Evolutionary conservation across 2,329 filamentous ascomycete genomes (phyloP).

Genomic region (Aspergillus pseudoglaucus): DNA sequence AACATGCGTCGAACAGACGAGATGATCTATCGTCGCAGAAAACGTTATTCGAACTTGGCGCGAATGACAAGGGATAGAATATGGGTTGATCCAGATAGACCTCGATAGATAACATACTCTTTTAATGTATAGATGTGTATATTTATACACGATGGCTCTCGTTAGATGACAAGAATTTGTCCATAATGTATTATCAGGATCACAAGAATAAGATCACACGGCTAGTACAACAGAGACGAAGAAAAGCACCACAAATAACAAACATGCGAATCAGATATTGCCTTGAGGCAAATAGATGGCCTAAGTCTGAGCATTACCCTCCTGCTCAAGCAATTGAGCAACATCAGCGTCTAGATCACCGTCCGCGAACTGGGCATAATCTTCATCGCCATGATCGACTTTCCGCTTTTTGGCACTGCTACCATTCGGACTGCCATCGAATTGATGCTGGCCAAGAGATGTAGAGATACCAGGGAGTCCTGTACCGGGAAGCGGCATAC

Average conservation of each 20-base stretch:
- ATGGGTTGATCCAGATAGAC: constrained; percentile 31
- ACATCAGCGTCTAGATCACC: constrained; percentile 58
- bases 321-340: constrained; percentile 50
- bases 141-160: constrained; percentile 11
- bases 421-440: constrained; percentile 20
- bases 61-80: constrained; percentile 19
- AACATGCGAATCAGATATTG: not conserved
- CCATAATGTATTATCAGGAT: not conserved
- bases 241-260: not conserved
- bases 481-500: constrained; percentile 11
- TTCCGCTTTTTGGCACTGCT: constrained; percentile 45
- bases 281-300: not conserved
- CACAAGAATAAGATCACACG: not conserved
- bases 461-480: constrained; percentile 14
- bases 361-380: constrained; percentile 42
- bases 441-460: constrained; percentile 15
- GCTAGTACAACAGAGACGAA: not conserved
- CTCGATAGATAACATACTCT: constrained; percentile 18
- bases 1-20: constrained; percentile 9
- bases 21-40: constrained; percentile 16
- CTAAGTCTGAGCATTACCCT: constrained; percentile 22
- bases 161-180: not conserved
- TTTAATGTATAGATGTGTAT: constrained; percentile 14
- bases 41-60: constrained; percentile 14
- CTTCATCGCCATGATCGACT: constrained; percentile 38